Percentiles rank a stretch among this genome's conserved stretches.
Evolutionary conservation across 1,139 yeast genomes (phyloP).

Genomic region (Debaryomyces coudertii): DNA sequence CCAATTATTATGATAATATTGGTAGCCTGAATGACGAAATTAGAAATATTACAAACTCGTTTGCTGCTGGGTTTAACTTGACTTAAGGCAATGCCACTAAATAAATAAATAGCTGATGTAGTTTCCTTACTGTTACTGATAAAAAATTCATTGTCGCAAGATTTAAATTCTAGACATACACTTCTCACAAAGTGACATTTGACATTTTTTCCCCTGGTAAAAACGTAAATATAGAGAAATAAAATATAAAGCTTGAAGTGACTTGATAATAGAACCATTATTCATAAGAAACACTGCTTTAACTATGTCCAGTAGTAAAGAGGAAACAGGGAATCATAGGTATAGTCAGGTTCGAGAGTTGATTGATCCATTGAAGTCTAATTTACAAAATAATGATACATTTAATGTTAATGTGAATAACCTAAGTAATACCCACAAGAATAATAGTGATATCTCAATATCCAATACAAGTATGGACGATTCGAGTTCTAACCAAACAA

Average conservation of each 20-base stretch:
- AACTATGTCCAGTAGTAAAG: constrained; percentile 4
- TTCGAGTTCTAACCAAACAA: constrained; percentile 8
- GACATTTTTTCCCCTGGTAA: constrained; percentile 6
- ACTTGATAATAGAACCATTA: not conserved
- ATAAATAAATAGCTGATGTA: not conserved
- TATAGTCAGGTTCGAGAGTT: constrained; percentile 3
- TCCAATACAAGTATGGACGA: constrained; percentile 11
- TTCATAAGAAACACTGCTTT: not conserved
- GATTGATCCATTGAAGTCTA: constrained; percentile 7
- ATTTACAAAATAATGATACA: not conserved
- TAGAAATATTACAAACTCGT: constrained; percentile 47
- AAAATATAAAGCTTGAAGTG: not conserved
- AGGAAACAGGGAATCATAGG: not conserved
- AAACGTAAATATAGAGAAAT: constrained; percentile 3
- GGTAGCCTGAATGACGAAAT: constrained; percentile 50
- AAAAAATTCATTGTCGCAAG: constrained; percentile 1
- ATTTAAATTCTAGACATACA: constrained; percentile 1
- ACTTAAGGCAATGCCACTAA: not conserved
- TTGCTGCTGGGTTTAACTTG: constrained; percentile 45
- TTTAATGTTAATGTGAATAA: constrained; percentile 6
- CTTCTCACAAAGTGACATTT: not conserved
- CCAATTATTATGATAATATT: constrained; percentile 22
- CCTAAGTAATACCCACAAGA: constrained; percentile 6
- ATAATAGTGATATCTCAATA: constrained; percentile 2
- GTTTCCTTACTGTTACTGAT: not conserved